Percentiles rank a stretch among this genome's conserved stretches.
Conservation (phyloP, 345 rosid genomes). For the Populus nigra region DNA sequence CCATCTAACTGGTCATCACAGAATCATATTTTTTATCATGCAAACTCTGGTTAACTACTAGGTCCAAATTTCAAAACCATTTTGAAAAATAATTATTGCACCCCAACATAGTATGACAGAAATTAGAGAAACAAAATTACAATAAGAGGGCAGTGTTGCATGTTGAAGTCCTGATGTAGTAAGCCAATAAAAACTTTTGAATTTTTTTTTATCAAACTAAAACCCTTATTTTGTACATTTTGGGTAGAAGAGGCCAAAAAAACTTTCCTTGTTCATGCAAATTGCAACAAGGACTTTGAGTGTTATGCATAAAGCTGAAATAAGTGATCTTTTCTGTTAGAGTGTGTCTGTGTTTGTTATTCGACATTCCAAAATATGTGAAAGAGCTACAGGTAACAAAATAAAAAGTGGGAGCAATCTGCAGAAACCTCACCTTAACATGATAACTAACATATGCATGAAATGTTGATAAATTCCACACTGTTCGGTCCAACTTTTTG, state of each 20-base stretch:
- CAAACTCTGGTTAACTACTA: neutral
- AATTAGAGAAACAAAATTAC: neutral
- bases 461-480: conserved; percentile 86
- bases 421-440: conserved; percentile 60
- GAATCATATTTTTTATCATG: neutral
- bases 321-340: neutral
- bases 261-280: neutral
- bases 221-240: neutral
- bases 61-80: neutral
- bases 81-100: neutral
- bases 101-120: neutral
- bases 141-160: neutral
- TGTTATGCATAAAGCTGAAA: neutral
- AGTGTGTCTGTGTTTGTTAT: neutral
- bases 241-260: neutral
- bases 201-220: too few species aligned
- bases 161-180: neutral
- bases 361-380: neutral
- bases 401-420: neutral
- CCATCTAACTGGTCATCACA: neutral
- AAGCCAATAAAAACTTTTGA: neutral
- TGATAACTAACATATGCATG: conserved; percentile 97
- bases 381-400: neutral
- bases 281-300: neutral
- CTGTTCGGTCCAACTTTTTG: conserved; percentile 76